Evolutionary conservation across 192 early-diverging fungal species (phyloP).

Genomic region (Radiomyces spectabilis): DNA sequence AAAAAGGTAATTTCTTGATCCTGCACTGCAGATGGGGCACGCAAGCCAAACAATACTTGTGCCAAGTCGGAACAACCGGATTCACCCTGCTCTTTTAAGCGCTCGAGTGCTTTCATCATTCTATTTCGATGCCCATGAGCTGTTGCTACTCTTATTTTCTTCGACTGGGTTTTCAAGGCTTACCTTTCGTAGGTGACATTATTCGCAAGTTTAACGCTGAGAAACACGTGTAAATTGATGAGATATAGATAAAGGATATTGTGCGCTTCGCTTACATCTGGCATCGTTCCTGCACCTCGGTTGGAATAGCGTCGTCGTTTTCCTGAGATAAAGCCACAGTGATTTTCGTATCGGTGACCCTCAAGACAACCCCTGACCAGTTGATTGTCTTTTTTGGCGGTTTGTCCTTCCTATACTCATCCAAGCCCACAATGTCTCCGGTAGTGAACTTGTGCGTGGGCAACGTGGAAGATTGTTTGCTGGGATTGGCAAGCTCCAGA

Average conservation of each 20-base stretch:
- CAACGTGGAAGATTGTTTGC: conserved; percentile 36
- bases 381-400: conserved; percentile 18
- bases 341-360: conserved; percentile 47
- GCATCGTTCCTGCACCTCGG: conserved; percentile 55
- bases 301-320: conserved; percentile 46
- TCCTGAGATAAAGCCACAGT: conserved; percentile 47
- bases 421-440: conserved; percentile 69
- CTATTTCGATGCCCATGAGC: conserved; percentile 10
- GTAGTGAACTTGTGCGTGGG: conserved; percentile 51
- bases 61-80: conserved; percentile 16
- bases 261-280: conserved; percentile 43
- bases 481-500: conserved; percentile 50
- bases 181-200: conserved; percentile 45
- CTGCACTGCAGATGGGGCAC: conserved; percentile 18
- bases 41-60: conserved; percentile 40
- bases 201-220: conserved; percentile 40
- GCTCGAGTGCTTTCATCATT: conserved; percentile 38
- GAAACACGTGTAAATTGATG: neutral
- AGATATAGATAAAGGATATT: neutral
- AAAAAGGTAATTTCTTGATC: conserved; percentile 43
- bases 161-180: too few species aligned
- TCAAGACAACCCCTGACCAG: conserved; percentile 50
- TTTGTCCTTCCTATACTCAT: conserved; percentile 42
- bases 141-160: too few species aligned
- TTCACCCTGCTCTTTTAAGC: conserved; percentile 24